A percentile compares a stretch with the other conserved stretches of the same genome.
Evolutionary conservation across 352 stramenopile genomes (phyloP).

Genomic region (Phytophthora hibernalis): DNA sequence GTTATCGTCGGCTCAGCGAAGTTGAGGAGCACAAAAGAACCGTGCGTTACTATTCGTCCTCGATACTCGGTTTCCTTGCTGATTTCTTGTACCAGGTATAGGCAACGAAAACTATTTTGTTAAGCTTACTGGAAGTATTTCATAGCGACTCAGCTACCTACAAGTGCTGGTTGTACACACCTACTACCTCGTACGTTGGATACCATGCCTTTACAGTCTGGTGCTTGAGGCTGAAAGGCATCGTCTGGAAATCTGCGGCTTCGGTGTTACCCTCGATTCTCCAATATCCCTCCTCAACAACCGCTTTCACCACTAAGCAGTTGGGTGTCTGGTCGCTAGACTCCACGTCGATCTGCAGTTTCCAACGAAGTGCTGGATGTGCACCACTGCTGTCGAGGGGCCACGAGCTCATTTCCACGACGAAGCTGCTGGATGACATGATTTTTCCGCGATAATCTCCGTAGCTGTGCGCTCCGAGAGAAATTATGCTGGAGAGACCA

Average conservation of each 20-base stretch:
- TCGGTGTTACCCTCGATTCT: constrained; percentile 9
- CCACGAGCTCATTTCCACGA: constrained; percentile 47
- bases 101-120: background rate
- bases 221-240: constrained; percentile 25
- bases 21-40: background rate
- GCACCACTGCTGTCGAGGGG: constrained; percentile 6
- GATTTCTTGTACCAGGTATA: too few relatives aligned
- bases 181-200: constrained; percentile 28
- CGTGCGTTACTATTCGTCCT: too few relatives aligned
- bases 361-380: constrained; percentile 28
- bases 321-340: background rate
- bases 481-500: constrained; percentile 47
- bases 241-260: constrained; percentile 12
- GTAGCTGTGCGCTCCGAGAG: constrained; percentile 38
- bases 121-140: too few relatives aligned
- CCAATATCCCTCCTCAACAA: constrained; percentile 26
- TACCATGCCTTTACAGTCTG: constrained; percentile 30
- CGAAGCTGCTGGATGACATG: constrained; percentile 33
- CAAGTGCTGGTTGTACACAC: constrained; percentile 24
- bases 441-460: constrained; percentile 59
- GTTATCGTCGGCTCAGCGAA: background rate
- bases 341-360: constrained; percentile 30
- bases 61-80: too few relatives aligned
- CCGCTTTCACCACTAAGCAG: constrained; percentile 18
- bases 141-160: background rate